Evolutionary conservation across 1,139 yeast species (phyloP).

Genomic region (Scheffersomyces lignicola): DNA sequence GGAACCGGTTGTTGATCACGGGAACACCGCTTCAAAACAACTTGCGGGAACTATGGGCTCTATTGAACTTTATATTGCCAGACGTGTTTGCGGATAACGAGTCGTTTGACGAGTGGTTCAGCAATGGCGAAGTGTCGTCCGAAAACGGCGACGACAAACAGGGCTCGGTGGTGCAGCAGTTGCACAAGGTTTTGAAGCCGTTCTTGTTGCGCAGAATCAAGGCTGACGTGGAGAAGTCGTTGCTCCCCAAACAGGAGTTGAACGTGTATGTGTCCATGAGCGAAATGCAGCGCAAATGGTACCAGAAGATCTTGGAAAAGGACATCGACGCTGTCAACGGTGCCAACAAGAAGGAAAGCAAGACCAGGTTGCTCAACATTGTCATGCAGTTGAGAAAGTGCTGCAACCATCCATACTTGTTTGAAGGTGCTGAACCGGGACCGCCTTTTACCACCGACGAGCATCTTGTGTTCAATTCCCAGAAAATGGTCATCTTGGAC

Average conservation of each 20-base stretch:
- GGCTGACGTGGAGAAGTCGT: conserved; percentile 75
- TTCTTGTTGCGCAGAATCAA: conserved; percentile 73
- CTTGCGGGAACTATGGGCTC: conserved; percentile 78
- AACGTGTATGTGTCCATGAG: conserved; percentile 74
- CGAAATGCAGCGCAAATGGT: conserved; percentile 77
- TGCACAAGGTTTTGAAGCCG: conserved; percentile 84
- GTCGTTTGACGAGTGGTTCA: conserved; percentile 75
- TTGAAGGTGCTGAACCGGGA: conserved; percentile 88
- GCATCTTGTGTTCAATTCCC: conserved; percentile 71
- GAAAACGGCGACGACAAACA: conserved; percentile 30
- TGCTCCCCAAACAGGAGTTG: conserved; percentile 72
- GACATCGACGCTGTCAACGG: conserved; percentile 86
- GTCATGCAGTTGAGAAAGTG: conserved; percentile 85
- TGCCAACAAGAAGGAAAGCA: conserved; percentile 70
- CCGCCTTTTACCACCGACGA: conserved; percentile 86
- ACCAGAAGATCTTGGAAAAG: conserved; percentile 70
- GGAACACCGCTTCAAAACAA: conserved; percentile 84
- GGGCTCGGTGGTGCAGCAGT: conserved; percentile 71
- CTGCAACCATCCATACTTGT: conserved; percentile 79
- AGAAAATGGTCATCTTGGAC: conserved; percentile 72
- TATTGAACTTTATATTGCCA: conserved; percentile 70
- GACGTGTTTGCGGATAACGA: conserved; percentile 77
- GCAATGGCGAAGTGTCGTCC: conserved; percentile 22
- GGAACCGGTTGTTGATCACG: conserved; percentile 67
- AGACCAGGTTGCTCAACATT: conserved; percentile 71